These are phyloP conservation scores for Sungouiella thailandica DNA, from an alignment of 805 yeast genomes.

Conservation along the genomic window DNA sequence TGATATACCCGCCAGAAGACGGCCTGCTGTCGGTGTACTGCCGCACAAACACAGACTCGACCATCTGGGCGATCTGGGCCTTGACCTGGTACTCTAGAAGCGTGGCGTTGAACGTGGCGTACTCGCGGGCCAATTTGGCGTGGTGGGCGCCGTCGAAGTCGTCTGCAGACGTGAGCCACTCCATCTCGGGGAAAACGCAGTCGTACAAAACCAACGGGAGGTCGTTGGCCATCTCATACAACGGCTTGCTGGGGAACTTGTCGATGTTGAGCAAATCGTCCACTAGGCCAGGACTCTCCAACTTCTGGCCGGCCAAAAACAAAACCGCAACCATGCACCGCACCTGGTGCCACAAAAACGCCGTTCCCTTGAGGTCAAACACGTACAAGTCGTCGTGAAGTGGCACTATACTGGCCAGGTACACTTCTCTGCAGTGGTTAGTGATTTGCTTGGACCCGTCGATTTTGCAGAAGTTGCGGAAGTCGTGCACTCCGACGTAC, in stretches of 20 bases:
- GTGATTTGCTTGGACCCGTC: constrained; percentile 93
- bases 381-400: constrained; percentile 47
- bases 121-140: constrained; percentile 36
- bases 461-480: constrained; percentile 88
- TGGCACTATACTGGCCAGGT: constrained; percentile 44
- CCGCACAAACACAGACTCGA: constrained; percentile 30
- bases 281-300: constrained; percentile 59
- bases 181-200: constrained; percentile 68
- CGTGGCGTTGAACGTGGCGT: constrained; percentile 42
- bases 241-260: constrained; percentile 62
- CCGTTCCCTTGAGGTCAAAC: constrained; percentile 79
- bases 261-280: constrained; percentile 53
- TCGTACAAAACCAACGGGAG: constrained; percentile 82
- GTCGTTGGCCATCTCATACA: constrained; percentile 86
- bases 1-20: constrained; percentile 32
- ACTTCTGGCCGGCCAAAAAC: constrained; percentile 72
- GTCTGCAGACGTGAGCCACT: constrained; percentile 48
- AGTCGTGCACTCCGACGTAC: constrained; percentile 78
- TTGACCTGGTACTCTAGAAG: constrained; percentile 57
- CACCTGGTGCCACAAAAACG: constrained; percentile 97
- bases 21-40: constrained; percentile 4
- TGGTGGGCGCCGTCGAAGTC: constrained; percentile 21
- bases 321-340: constrained; percentile 89
- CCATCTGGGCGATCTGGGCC: constrained; percentile 45
- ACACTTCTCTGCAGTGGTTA: constrained; percentile 64